Percentiles rank a stretch among this genome's conserved stretches.
Conservation (phyloP, 345 rosid species). For the Viola odorata region DNA sequence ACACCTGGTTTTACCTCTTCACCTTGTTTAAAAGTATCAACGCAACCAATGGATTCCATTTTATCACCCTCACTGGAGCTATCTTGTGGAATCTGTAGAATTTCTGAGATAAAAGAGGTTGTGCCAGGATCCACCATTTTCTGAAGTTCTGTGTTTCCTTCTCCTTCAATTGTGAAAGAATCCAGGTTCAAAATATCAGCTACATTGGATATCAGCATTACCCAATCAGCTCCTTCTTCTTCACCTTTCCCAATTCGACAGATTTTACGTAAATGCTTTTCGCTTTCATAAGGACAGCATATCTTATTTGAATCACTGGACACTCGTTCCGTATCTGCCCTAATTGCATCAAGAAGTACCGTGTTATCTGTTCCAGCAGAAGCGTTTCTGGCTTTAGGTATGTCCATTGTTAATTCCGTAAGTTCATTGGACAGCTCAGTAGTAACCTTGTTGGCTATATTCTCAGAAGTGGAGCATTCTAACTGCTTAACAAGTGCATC, state of each 20-base stretch:
- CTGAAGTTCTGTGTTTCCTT: constrained; percentile 22
- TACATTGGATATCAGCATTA: constrained; percentile 28
- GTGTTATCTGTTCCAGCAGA: constrained; percentile 22
- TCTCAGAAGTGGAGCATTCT: constrained; percentile 16
- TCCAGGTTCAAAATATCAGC: constrained; percentile 26
- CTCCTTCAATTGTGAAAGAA: constrained; percentile 15
- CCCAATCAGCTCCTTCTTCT: constrained; percentile 31
- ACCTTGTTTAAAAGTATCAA: constrained; percentile 14
- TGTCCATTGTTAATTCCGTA: constrained; percentile 26
- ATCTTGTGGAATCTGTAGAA: constrained; percentile 31
- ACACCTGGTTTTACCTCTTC: constrained; percentile 17
- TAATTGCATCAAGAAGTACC: constrained; percentile 24
- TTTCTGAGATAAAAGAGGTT: constrained; percentile 31
- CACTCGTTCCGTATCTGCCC: constrained; percentile 10
- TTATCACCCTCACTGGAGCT: constrained; percentile 12
- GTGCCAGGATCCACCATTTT: constrained; percentile 30
- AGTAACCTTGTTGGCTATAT: constrained; percentile 17
- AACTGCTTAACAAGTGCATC: constrained; percentile 19
- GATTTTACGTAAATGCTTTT: constrained; percentile 35
- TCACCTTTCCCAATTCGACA: constrained; percentile 23
- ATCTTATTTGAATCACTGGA: constrained; percentile 15
- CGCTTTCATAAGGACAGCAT: constrained; percentile 21
- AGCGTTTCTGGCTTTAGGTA: constrained; percentile 29
- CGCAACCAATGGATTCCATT: constrained; percentile 10
- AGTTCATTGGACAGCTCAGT: constrained; percentile 22